A percentile compares a stretch with the other conserved stretches of the same genome.
Evolutionary conservation across 2,329 filamentous ascomycete genomes (phyloP).

Genomic region (Neofusicoccum ribis): DNA sequence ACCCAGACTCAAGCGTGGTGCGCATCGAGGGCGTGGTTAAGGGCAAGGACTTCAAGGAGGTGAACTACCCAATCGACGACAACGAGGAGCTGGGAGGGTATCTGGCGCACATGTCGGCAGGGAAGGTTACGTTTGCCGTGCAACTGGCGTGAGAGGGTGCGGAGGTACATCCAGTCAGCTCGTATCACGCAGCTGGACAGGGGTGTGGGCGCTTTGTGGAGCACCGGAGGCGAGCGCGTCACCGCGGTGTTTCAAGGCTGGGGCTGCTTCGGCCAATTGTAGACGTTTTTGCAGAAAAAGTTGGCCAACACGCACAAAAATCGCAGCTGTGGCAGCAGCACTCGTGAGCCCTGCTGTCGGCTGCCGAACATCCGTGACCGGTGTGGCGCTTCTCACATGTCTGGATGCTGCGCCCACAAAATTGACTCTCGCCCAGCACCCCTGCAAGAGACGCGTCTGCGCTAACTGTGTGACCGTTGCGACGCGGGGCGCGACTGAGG

Average conservation of each 20-base stretch:
- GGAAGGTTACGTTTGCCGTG: conserved; percentile 57
- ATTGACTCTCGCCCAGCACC: neutral
- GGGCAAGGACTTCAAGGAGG: conserved; percentile 53
- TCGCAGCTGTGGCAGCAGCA: neutral
- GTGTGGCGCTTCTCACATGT: neutral
- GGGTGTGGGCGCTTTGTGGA: conserved; percentile 7
- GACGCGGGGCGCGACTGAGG: conserved; percentile 1
- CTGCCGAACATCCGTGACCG: conserved; percentile 13
- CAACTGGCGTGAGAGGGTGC: conserved; percentile 22
- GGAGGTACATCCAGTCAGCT: conserved; percentile 3
- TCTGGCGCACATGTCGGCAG: conserved; percentile 61
- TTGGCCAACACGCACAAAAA: neutral
- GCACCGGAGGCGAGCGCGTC: neutral
- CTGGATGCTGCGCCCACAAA: neutral
- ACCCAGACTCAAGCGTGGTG: conserved; percentile 59
- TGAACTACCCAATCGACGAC: conserved; percentile 65
- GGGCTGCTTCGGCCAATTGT: neutral
- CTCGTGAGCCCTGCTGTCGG: neutral
- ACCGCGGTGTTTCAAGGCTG: neutral
- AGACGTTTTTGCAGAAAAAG: neutral
- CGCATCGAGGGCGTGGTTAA: conserved; percentile 69
- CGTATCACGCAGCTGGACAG: conserved; percentile 12
- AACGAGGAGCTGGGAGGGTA: conserved; percentile 74
- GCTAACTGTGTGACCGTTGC: conserved; percentile 4
- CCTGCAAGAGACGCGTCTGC: conserved; percentile 3